These are phyloP conservation scores for Cytospora mali DNA, from an alignment of 2,329 filamentous ascomycete genomes.

Conservation along the genomic window DNA sequence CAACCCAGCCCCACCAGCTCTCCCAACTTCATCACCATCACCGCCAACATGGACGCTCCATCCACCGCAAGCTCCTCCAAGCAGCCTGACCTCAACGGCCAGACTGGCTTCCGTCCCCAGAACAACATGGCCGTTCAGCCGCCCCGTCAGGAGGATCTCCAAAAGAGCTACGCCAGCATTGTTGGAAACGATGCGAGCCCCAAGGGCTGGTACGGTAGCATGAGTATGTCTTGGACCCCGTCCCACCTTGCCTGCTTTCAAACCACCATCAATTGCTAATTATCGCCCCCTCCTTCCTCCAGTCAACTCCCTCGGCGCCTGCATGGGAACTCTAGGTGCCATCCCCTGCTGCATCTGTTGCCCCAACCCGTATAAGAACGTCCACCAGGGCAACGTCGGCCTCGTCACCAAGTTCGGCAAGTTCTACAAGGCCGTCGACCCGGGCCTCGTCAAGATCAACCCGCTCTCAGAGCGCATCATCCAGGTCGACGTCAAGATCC, in stretches of 20 bases:
- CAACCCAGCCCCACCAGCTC: not conserved
- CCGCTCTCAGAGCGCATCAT: slow-evolving; percentile 87
- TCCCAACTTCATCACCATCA: not conserved
- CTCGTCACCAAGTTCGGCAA: slow-evolving; percentile 93
- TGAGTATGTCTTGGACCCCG: slow-evolving; percentile 63
- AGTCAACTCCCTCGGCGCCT: slow-evolving; percentile 74
- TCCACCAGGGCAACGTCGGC: slow-evolving; percentile 90
- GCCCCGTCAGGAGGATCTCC: slow-evolving; percentile 79
- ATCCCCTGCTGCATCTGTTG: slow-evolving; percentile 89
- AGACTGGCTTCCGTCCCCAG: slow-evolving; percentile 51
- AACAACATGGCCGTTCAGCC: slow-evolving; percentile 73
- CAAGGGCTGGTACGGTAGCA: slow-evolving; percentile 86
- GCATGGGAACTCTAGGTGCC: slow-evolving; percentile 79
- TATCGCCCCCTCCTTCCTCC: slow-evolving; percentile 11
- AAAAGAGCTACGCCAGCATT: slow-evolving; percentile 74
- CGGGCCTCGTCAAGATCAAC: slow-evolving; percentile 96
- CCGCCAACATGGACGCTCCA: slow-evolving; percentile 12
- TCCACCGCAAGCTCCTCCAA: slow-evolving; percentile 29
- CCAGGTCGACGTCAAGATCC: slow-evolving; percentile 98
- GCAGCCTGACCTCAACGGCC: slow-evolving; percentile 31
- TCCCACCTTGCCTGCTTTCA: not conserved
- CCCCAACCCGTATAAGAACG: slow-evolving; percentile 94
- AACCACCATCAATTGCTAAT: not conserved
- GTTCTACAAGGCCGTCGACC: slow-evolving; percentile 95
- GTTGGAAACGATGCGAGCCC: slow-evolving; percentile 67